Evolutionary conservation across 1,284 basidiomycete species (phyloP).

Genomic region (Apiotrichum mycotoxinovorans): DNA sequence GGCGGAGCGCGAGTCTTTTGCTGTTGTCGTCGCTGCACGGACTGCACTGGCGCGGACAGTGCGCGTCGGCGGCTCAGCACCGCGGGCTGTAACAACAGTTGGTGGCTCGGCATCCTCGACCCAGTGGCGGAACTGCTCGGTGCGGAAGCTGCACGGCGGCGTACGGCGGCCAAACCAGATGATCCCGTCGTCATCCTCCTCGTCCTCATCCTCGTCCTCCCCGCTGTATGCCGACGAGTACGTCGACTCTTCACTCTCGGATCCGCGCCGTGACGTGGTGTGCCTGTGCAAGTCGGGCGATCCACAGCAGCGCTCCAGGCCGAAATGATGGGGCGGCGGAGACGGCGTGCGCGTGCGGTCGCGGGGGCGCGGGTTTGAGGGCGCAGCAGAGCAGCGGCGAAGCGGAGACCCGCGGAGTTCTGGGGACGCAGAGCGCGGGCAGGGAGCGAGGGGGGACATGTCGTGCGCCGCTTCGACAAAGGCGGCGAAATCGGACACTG

Average conservation of each 20-base stretch:
- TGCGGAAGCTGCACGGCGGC: neutral
- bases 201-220: neutral
- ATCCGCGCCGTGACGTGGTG: neutral
- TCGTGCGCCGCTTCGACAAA: neutral
- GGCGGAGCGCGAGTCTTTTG: neutral
- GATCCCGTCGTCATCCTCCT: conserved; percentile 5
- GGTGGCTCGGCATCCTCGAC: conserved; percentile 3
- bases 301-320: neutral
- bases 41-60: neutral
- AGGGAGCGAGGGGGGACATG: neutral
- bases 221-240: neutral
- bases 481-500: conserved; percentile 7
- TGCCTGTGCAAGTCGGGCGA: neutral
- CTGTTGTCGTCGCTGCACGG: neutral
- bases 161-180: conserved; percentile 15
- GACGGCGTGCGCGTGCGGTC: neutral
- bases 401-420: conserved; percentile 1
- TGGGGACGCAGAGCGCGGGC: neutral
- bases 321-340: neutral
- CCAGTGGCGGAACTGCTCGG: conserved; percentile 9
- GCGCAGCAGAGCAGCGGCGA: neutral
- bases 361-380: neutral
- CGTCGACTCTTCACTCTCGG: neutral
- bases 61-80: neutral
- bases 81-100: neutral